Evolutionary conservation across 2,329 filamentous ascomycete genomes (phyloP), one percentile per base, ranked within the genome.

Genomic region (Eutypella sp.): DNA sequence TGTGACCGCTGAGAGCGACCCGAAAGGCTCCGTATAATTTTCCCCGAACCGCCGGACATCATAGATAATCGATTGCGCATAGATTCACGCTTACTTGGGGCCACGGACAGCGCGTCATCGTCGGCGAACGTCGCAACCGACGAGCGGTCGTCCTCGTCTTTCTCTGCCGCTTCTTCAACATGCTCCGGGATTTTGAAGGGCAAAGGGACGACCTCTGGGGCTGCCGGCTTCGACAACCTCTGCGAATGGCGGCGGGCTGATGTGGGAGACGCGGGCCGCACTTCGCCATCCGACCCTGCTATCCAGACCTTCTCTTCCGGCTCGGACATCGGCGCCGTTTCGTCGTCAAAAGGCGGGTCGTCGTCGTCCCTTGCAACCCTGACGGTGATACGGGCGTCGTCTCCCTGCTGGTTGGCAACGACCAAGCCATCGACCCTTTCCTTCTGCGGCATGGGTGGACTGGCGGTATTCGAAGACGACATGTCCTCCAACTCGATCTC

Each of bases 41-140:
- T 66, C 11, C 57, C 64, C 2, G 78, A 78, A 41, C 69, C 65
- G 11, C 64, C 66, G 2, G 79, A 81, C 2, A 79, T 59, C 11
- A 65, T 66, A 2, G 79, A 81, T 2, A 79, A 59, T 16, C 73
- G 70, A 41, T 74, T 74, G 4, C 70, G 72, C 16, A 74, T 51
- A 3, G 62, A 60, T 10, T 49, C 45, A 19, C 66, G 63, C 43
- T 61, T 66, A 53, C 51, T 57, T 23, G 49, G 49, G 46, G 38
- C 52, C 41, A 45, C 54, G 40, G 51, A 60, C 37, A 44, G 48
- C 10, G 64, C 74, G 23, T 82, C 75, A 25, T 74, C 69, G 46
- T 85, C 83, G 15, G 84, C 83, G 56, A 85, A 76, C 0, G 86
- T 86, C 3, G 84, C 87, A 18, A 87, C 72, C 2, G 87, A 87